phyloP scores from a whole-genome alignment of 1,284 basidiomycete genomes.

The Taiwanofungus camphoratus region DNA sequence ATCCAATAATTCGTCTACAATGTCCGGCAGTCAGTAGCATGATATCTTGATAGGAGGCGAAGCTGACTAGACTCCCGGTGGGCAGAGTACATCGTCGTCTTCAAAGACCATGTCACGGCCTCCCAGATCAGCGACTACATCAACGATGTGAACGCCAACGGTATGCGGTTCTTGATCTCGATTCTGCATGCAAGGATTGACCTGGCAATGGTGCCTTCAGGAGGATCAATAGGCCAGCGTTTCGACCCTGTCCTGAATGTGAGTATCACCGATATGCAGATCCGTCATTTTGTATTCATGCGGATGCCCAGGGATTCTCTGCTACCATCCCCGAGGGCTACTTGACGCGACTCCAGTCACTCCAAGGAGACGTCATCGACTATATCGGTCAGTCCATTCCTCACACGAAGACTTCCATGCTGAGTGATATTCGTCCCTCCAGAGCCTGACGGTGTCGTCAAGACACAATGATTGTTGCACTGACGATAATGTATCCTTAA shows the following conservation, averaged over 20 bases:
- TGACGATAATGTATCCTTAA: no score
- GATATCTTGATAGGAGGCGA: not conserved
- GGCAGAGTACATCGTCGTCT: constrained; percentile 53
- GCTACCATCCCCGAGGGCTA: constrained; percentile 40
- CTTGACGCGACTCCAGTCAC: constrained; percentile 32
- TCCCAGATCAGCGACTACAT: constrained; percentile 41
- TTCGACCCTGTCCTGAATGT: constrained; percentile 36
- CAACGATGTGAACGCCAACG: constrained; percentile 34
- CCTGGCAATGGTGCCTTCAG: constrained; percentile 21
- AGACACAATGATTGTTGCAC: constrained; percentile 40
- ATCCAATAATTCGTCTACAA: no score
- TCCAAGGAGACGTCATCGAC: constrained; percentile 38
- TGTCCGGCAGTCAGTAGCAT: constrained; percentile 22
- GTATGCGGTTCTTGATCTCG: constrained; percentile 20
- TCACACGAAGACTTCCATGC: not conserved
- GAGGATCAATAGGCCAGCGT: constrained; percentile 36
- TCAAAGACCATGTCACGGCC: constrained; percentile 42
- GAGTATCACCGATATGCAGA: constrained; percentile 1
- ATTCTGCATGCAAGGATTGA: not conserved
- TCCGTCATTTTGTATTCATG: not conserved
- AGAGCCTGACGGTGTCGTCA: constrained; percentile 45
- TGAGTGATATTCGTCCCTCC: not conserved
- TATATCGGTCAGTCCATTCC: constrained; percentile 44
- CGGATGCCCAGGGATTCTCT: constrained; percentile 42
- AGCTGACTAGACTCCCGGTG: not conserved